Evolutionary conservation across 495 filamentous ascomycete genomes (phyloP).

Genomic region (Xylaria castorea): DNA sequence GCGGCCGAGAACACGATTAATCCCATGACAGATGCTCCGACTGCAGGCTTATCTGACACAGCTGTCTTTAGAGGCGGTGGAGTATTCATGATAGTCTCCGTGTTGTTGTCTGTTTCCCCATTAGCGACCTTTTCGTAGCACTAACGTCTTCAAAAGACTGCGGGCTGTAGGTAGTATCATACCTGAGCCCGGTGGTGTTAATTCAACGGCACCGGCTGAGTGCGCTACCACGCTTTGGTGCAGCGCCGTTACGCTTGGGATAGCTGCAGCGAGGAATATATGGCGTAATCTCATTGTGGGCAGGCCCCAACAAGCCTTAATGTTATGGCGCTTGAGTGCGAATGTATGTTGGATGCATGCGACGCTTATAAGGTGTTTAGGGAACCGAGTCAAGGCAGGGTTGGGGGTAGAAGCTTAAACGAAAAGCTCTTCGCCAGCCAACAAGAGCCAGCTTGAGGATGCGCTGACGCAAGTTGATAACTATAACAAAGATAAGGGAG

Average conservation of each 20-base stretch:
- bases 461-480: slow-evolving; percentile 13
- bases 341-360: slow-evolving; percentile 13
- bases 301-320: not conserved
- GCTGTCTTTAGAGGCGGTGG: slow-evolving; percentile 29
- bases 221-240: slow-evolving; percentile 23
- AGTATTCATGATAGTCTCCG: slow-evolving; percentile 28
- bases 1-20: slow-evolving; percentile 41
- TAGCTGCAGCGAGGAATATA: slow-evolving; percentile 20
- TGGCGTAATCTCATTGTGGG: slow-evolving; percentile 27
- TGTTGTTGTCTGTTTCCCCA: slow-evolving; percentile 20
- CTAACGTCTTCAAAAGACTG: not conserved
- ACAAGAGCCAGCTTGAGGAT: not conserved
- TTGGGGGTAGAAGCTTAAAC: slow-evolving; percentile 6
- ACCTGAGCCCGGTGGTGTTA: slow-evolving; percentile 17
- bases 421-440: slow-evolving; percentile 10
- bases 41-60: slow-evolving; percentile 33
- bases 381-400: not conserved
- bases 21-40: slow-evolving; percentile 43
- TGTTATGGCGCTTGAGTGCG: not conserved
- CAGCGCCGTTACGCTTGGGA: slow-evolving; percentile 12
- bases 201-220: slow-evolving; percentile 5
- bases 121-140: slow-evolving; percentile 3
- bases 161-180: slow-evolving; percentile 9
- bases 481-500: not conserved
- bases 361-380: not conserved